Conservation (phyloP, 75 land plant species). For the Chamaecyparis obtusa region DNA sequence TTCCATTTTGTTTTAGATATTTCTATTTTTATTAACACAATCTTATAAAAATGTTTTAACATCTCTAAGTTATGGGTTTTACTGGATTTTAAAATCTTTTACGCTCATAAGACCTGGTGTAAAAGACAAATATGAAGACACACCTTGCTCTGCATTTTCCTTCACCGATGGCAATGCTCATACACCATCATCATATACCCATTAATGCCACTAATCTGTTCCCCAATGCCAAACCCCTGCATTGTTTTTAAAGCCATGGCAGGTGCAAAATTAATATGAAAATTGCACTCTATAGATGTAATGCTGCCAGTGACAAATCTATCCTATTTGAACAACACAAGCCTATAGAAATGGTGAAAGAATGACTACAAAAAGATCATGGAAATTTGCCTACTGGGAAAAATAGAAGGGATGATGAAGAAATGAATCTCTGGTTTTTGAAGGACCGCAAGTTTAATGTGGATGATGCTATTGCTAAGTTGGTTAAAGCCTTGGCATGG, state of each 20-base stretch:
- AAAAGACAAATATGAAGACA: no score
- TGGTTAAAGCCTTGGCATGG: conserved; percentile 85
- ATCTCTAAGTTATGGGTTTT: background rate
- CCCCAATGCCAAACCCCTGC: background rate
- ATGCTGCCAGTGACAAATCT: conserved; percentile 1
- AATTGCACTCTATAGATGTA: background rate
- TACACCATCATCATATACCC: background rate
- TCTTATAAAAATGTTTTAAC: background rate
- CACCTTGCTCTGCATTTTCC: background rate
- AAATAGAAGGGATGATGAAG: conserved; percentile 90
- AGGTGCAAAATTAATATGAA: background rate
- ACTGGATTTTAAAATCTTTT: no score
- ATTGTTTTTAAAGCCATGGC: background rate
- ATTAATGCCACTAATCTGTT: background rate
- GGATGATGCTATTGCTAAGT: conserved; percentile 67
- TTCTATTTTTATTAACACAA: background rate
- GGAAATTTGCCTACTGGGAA: conserved; percentile 65
- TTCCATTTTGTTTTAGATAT: background rate
- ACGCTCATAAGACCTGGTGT: no score
- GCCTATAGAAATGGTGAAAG: conserved; percentile 75
- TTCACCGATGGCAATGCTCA: background rate
- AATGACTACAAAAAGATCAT: conserved; percentile 58
- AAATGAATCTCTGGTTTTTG: conserved; percentile 87
- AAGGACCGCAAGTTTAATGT: conserved; percentile 86
- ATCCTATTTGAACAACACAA: background rate